A percentile compares a stretch with the other conserved stretches of the same genome.
Evolutionary conservation across 441 rosid genomes (phyloP).

Genomic region (Populus tomentosa): DNA sequence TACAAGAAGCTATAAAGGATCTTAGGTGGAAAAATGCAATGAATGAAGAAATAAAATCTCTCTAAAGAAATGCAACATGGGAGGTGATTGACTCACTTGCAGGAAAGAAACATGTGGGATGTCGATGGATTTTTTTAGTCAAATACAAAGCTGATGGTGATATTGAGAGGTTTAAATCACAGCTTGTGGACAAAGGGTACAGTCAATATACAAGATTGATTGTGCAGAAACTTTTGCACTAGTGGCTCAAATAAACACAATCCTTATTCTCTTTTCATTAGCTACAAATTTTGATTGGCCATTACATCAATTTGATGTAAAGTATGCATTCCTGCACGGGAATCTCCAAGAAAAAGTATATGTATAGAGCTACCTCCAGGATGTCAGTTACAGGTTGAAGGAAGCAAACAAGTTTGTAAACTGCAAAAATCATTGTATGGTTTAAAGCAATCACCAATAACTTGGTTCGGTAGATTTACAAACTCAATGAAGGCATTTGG

Average conservation of each 20-base stretch:
- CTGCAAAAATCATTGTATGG: neutral
- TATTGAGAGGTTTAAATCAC: neutral
- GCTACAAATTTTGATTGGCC: no score
- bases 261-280: neutral
- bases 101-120: neutral
- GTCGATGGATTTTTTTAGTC: neutral
- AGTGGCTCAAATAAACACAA: neutral
- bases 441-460: neutral
- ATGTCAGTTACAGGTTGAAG: neutral
- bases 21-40: neutral
- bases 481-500: neutral
- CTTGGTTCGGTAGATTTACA: neutral
- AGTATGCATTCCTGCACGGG: neutral
- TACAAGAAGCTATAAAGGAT: neutral
- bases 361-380: neutral
- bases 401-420: neutral
- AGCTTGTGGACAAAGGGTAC: neutral
- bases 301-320: neutral
- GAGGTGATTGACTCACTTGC: neutral
- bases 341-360: neutral
- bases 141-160: neutral
- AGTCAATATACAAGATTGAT: neutral
- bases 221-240: neutral
- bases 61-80: neutral
- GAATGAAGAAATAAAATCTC: neutral